Evolutionary conservation across 1,284 basidiomycete genomes (phyloP), one percentile per base, ranked within the genome.

Genomic region (Cronartium ribicola): DNA sequence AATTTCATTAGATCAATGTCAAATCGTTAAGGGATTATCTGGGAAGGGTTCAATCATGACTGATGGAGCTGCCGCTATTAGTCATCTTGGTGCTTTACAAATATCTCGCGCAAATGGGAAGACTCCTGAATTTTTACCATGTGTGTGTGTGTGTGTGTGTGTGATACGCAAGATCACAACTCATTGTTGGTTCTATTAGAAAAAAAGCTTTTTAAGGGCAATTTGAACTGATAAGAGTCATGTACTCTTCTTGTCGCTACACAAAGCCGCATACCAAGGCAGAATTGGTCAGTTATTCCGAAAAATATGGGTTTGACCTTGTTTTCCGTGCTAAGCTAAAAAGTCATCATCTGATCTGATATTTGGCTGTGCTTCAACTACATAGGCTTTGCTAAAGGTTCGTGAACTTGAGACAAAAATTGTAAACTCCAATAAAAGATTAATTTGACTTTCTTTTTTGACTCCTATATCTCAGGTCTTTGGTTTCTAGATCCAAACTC

Each of bases 371-470:
- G 55, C 7, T 36, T 14, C 39, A 10, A 14, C 5, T 22, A 41
- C 57, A 3, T 40, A 70, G 68, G 69, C 36, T 72, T 72, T 65
- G 44, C 69, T 40, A 72, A 72, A 72, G 69, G 69, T 72, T 48
- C 14, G 43, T 36, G 1, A 17, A 20, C 8, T n/a, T 66, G 17
- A 36, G 22, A 36, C 13, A 43, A 8, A 8, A 10, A 39, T 44
- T 44, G 11, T 66, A 20, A 41, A 64, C 8, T 59, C 57, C 20
- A 64, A 43, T 11, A 10, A 40, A 11, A 37, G 36, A 3, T 14
- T 40, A 0, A 44, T 11, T 44, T 29, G n/a, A 0, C 46, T 48
- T 3, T 37, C 6, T 5, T 10, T 41, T 68, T 57, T n/a, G 7
- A 43, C 17, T 36, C 29, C 29, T 2, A 29, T 29, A 29, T 29